phyloP scores from a whole-genome alignment of 768 basidiomycete species.

The Russula abietina region DNA sequence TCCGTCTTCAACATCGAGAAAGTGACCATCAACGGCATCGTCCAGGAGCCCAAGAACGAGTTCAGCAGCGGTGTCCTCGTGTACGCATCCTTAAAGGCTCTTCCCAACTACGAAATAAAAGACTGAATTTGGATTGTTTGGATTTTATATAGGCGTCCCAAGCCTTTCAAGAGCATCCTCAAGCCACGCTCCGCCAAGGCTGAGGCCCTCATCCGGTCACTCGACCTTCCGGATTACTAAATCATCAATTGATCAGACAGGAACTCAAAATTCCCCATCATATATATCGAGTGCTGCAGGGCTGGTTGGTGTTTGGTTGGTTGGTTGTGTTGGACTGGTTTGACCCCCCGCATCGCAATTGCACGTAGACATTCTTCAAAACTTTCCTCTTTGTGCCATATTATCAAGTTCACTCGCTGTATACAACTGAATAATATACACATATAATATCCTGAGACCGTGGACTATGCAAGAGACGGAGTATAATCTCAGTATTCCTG shows the following conservation, averaged over 20 bases:
- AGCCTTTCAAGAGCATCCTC: constrained; percentile 25
- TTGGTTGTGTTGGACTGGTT: neutral
- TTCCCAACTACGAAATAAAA: neutral
- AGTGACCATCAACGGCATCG: constrained; percentile 18
- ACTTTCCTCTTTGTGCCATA: neutral
- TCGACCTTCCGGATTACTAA: constrained; percentile 15
- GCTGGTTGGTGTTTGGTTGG: neutral
- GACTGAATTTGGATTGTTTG: neutral
- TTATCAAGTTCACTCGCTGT: neutral
- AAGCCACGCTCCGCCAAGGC: constrained; percentile 25
- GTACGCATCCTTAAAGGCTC: constrained; percentile 10
- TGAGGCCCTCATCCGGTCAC: constrained; percentile 18
- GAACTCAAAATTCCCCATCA: neutral
- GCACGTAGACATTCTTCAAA: neutral
- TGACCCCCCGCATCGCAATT: neutral
- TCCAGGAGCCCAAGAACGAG: constrained; percentile 19
- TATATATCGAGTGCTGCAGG: neutral
- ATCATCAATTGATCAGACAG: neutral
- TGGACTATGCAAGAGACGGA: too few relatives aligned
- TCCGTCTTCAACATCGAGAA: constrained; percentile 24
- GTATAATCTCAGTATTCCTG: too few relatives aligned
- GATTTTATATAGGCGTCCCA: constrained; percentile 21
- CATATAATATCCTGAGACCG: neutral
- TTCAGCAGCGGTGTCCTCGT: constrained; percentile 22
- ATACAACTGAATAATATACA: neutral